These are phyloP conservation scores for Saccharomycopsis selenospora DNA, from an alignment of 805 yeast genomes.

Conservation along the genomic window DNA sequence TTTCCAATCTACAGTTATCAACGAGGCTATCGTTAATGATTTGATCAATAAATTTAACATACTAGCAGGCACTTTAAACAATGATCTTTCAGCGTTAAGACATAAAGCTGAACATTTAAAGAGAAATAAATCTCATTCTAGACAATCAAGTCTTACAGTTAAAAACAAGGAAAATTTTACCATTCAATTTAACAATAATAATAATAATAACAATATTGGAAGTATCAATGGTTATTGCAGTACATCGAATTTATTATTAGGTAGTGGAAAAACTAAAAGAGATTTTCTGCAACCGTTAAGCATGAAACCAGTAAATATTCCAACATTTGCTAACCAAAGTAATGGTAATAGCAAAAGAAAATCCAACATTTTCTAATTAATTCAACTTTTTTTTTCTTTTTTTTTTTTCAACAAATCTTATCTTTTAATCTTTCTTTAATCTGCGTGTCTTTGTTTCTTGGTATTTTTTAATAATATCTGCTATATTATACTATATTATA, in stretches of 20 bases:
- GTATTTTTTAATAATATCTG: too few species aligned
- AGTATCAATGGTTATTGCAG: too few species aligned
- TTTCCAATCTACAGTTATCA: neutral
- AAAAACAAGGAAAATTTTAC: constrained; percentile 2
- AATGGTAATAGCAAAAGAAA: neutral
- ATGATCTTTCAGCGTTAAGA: neutral
- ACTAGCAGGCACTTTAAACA: neutral
- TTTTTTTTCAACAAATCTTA: too few species aligned
- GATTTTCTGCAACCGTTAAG: neutral
- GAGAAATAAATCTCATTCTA: constrained; percentile 1
- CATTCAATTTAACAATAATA: neutral
- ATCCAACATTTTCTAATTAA: neutral
- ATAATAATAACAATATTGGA: neutral
- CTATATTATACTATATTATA: too few species aligned
- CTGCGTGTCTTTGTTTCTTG: too few species aligned
- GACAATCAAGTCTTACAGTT: neutral
- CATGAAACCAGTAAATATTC: neutral
- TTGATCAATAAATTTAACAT: neutral
- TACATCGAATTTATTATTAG: neutral
- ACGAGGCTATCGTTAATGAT: neutral
- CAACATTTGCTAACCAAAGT: neutral
- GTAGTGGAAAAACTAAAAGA: neutral
- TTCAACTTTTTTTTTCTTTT: neutral
- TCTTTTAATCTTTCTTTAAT: too few species aligned
- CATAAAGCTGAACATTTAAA: neutral